Conservation (phyloP, 1,284 basidiomycete species). For the Phylloporus gajari region DNA sequence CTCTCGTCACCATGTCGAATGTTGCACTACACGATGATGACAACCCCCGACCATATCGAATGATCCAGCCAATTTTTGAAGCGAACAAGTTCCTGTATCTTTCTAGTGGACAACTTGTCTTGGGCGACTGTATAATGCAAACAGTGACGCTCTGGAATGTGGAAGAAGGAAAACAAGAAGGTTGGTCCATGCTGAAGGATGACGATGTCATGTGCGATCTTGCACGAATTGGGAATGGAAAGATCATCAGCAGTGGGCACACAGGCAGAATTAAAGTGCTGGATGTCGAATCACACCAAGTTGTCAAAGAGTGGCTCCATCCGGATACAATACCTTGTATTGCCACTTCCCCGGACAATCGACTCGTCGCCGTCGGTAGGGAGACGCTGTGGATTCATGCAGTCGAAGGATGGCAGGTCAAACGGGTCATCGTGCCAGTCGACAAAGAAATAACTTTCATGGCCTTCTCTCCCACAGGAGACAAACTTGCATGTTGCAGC, state of each 20-base stretch:
- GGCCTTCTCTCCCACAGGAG: slow-evolving; percentile 21
- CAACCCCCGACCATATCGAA: too few species aligned
- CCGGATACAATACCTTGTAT: neutral
- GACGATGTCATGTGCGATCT: neutral
- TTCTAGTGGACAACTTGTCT: too few species aligned
- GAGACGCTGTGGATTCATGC: neutral
- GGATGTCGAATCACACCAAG: neutral
- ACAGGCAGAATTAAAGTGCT: neutral
- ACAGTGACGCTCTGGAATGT: slow-evolving; percentile 1
- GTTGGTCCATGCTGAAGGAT: too few species aligned
- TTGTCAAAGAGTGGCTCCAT: slow-evolving; percentile 11
- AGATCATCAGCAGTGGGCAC: neutral
- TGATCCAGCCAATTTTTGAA: too few species aligned
- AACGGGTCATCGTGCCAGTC: neutral
- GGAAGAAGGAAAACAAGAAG: neutral
- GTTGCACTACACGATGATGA: too few species aligned
- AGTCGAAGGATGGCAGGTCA: neutral
- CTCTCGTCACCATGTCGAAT: too few species aligned
- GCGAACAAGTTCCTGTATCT: too few species aligned
- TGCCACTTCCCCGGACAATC: slow-evolving; percentile 19
- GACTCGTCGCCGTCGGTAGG: neutral
- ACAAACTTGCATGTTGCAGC: neutral
- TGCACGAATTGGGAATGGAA: neutral
- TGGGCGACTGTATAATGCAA: fast-evolving
- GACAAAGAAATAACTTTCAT: fast-evolving